Evolutionary conservation across 2,329 filamentous ascomycete species (phyloP).

Genomic region (Thelonectria rubi): DNA sequence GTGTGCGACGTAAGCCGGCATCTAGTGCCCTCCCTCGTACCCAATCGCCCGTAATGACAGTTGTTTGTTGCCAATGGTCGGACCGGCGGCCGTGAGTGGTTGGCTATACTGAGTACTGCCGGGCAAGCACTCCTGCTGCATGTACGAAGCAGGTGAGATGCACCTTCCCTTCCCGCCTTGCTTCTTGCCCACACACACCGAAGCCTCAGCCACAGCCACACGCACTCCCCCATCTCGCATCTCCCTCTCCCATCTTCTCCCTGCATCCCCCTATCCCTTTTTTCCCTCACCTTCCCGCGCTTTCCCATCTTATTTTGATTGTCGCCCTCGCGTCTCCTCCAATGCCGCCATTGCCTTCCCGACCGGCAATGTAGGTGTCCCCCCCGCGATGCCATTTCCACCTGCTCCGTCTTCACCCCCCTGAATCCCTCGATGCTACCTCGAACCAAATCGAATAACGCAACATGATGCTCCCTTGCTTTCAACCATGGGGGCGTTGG

Average conservation of each 20-base stretch:
- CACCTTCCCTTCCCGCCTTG: conserved; percentile 8
- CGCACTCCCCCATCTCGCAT: not conserved
- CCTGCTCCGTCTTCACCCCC: conserved; percentile 7
- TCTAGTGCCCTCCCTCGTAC: too few relatives aligned
- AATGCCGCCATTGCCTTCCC: conserved; percentile 2
- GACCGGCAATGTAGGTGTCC: too few relatives aligned
- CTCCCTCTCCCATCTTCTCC: not conserved
- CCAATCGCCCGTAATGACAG: not conserved
- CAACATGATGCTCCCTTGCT: too few relatives aligned
- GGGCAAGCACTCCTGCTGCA: not conserved
- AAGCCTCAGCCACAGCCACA: conserved; percentile 12
- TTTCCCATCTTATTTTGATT: not conserved
- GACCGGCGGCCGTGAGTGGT: conserved; percentile 6
- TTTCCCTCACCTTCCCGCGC: not conserved
- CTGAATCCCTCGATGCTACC: conserved; percentile 8
- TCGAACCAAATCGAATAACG: not conserved
- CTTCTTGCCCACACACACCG: conserved; percentile 6
- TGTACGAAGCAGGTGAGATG: conserved; percentile 9
- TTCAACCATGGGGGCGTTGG: too few relatives aligned
- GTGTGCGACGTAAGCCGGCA: not conserved
- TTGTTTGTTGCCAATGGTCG: conserved; percentile 5
- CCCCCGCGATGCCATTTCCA: conserved; percentile 17
- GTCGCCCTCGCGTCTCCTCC: not conserved
- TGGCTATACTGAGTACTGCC: not conserved
- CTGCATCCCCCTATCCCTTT: not conserved